These are phyloP conservation scores for Cutaneotrichosporon spelunceum DNA, from an alignment of 1,284 basidiomycete species.

Conservation along the genomic window DNA sequence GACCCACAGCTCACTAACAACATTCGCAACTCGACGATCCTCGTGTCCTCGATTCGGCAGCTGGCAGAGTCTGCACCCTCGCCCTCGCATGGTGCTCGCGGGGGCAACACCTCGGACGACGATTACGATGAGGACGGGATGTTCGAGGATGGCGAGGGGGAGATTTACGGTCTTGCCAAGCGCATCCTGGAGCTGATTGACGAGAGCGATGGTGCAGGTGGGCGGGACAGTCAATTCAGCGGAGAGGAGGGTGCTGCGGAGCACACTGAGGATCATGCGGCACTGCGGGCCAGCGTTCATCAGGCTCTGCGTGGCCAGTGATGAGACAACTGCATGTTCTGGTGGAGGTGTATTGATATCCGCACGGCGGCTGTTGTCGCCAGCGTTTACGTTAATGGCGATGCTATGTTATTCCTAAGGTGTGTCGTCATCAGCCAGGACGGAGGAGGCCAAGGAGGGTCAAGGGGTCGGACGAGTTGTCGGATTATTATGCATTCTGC, in stretches of 20 bases:
- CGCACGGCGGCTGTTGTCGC: neutral
- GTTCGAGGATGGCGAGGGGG: constrained; percentile 54
- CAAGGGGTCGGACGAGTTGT: too few species aligned
- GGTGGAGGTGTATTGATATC: constrained; percentile 7
- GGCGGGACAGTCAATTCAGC: constrained; percentile 12
- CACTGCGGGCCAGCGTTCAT: constrained; percentile 47
- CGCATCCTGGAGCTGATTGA: constrained; percentile 83
- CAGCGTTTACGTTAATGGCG: constrained; percentile 3
- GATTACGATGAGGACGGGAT: constrained; percentile 75
- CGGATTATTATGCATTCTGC: too few species aligned
- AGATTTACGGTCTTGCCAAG: constrained; percentile 78
- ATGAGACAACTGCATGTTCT: constrained; percentile 10
- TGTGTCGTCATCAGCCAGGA: neutral
- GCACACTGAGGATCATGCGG: constrained; percentile 38
- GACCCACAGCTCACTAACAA: constrained; percentile 85
- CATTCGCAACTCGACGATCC: constrained; percentile 74
- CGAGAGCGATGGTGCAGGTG: constrained; percentile 18
- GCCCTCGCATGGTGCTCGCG: constrained; percentile 51
- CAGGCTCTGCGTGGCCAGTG: constrained; percentile 37
- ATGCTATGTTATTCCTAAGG: constrained; percentile 13
- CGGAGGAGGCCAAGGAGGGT: neutral
- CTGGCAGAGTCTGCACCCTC: constrained; percentile 72
- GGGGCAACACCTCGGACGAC: constrained; percentile 51
- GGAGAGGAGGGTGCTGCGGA: constrained; percentile 26
- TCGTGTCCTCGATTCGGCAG: constrained; percentile 78